Evolutionary conservation across 2,329 filamentous ascomycete species (phyloP), one percentile per base, ranked within the genome.

Genomic region (Tolypocladium paradoxum): DNA sequence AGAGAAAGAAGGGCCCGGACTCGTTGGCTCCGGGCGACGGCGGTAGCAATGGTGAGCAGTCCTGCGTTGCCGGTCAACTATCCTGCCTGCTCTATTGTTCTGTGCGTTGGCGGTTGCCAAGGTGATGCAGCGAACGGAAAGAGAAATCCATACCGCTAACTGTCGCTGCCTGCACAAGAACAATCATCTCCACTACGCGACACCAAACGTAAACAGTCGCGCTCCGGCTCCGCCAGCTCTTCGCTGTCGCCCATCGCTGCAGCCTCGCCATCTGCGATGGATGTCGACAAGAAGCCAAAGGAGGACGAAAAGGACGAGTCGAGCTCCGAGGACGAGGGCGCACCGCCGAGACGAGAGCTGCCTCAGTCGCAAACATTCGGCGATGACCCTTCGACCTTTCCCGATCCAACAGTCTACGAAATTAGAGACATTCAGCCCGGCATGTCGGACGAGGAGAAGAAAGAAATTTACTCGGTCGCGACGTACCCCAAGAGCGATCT

Each of bases 361-460:
- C 90, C 88, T 6, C 86, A 91, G 55, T 84, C 85, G 63, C 88
- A 95, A 70, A 91, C 90, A 1, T 97, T 96, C 67, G 92, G 92
- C 55, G 85, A 92, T 38, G 90, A 97, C 64, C 92, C 92, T 0
- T 88, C 90, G 29, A 90, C 84, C n/a, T 96, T 92, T 63, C 82
- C 82, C 22, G 93, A 99, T 65, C 90, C 91, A 1, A 96, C 92
- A 36, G 79, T 96, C 49, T 99, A 99, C 73, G 88, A 99, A 66
- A 96, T 99, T 57, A 84, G 85, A 53, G 77, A 85, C 0, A 77
- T 91, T 27, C 79, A 80, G 1, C 79, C 84, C 0, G 84, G 79
- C 58, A 95, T 96, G 85, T 78, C 83, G 2, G 83, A 90, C 54
- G 86, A 92, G n/a, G 85, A 95, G 63, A 88, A 85, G 68, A 90